Base-by-base conservation (phyloP, 164 flowering plant species). In the Piper longum region DNA sequence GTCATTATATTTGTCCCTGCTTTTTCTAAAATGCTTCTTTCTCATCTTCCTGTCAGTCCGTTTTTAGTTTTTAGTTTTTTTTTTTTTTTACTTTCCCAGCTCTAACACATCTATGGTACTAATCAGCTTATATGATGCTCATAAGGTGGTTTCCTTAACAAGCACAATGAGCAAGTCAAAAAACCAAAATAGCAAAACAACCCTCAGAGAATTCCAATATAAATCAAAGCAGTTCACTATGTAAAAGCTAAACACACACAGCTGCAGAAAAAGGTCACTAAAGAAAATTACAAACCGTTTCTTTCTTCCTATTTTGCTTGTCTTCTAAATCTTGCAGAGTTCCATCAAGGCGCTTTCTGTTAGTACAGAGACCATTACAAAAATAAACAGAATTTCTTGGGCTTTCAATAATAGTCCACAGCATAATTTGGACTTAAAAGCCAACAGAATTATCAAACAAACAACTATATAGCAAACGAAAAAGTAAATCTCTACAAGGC, bases 281-380 rank as follows among this genome's bases (percentile, higher is more conserved):
- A 6, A 62, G 56, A 4, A 5, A 48, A 51, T 40, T 36, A 80
- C 91, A 9, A 64, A 91, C 96, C 85, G 77, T 72, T 16, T 93
- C 96, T 73, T 76, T 88, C 79, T 90, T 93, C 86, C 87, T 80
- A 64, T 85, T 85, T 68, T 90, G 97, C 75, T 90, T 85, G 66
- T 77, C 96, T 71, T 93, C 92, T 73, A 93, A 70, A 74, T 90
- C 97, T 75, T 90, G 89, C 71, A 93, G 81, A 18, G 83, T 83
- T 17, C 83, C 80, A 79, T 93, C 99, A 61, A 93, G 84, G 6
- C 99, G 92, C 72, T 88, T 90, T 85, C 98, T 91, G 69, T 19
- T 39, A 19, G 40, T 43, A 43, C 7, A 45, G 41, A 42, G 14
- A 40, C 43, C 43, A 11, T 12, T 14, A 16, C 4, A 60, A 60